phyloP scores from a whole-genome alignment of 805 yeast species.

The Lachancea fermentati region DNA sequence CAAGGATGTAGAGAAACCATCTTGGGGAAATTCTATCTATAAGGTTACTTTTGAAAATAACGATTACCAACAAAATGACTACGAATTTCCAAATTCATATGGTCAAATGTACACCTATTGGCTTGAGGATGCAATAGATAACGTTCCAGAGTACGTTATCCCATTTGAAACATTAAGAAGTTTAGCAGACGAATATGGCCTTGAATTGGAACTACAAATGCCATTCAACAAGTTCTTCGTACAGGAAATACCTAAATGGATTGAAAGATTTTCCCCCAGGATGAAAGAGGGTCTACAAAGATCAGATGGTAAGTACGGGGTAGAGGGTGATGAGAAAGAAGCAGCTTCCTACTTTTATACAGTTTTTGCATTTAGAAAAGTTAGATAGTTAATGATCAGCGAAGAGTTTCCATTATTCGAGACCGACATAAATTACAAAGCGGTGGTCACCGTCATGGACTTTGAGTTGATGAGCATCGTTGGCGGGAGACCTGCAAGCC shows the following conservation, averaged over 20 bases:
- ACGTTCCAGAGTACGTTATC: slow-evolving; percentile 94
- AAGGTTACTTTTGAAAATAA: slow-evolving; percentile 72
- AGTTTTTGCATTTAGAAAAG: slow-evolving; percentile 75
- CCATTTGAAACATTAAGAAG: slow-evolving; percentile 86
- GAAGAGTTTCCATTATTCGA: background rate
- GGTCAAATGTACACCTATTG: slow-evolving; percentile 82
- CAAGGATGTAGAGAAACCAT: slow-evolving; percentile 43
- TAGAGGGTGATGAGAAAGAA: slow-evolving; percentile 85
- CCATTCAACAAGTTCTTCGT: slow-evolving; percentile 79
- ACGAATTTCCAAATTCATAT: slow-evolving; percentile 65
- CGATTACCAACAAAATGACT: slow-evolving; percentile 59
- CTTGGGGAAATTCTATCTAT: slow-evolving; percentile 85
- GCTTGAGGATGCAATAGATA: slow-evolving; percentile 88
- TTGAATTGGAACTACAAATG: slow-evolving; percentile 65
- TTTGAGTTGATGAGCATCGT: slow-evolving; percentile 79
- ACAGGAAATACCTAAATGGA: slow-evolving; percentile 68
- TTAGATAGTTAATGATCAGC: slow-evolving; percentile 26
- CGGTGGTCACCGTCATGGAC: slow-evolving; percentile 94
- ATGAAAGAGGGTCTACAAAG: slow-evolving; percentile 66
- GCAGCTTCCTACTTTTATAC: slow-evolving; percentile 80
- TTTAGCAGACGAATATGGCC: slow-evolving; percentile 76
- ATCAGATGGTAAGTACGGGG: slow-evolving; percentile 76
- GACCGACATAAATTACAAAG: slow-evolving; percentile 42
- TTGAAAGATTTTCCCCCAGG: slow-evolving; percentile 50
- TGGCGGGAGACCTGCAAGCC: slow-evolving; percentile 84